These are phyloP conservation scores for Neopestalotiopsis rosae DNA, from an alignment of 2,329 filamentous ascomycete genomes.

Conservation along the genomic window DNA sequence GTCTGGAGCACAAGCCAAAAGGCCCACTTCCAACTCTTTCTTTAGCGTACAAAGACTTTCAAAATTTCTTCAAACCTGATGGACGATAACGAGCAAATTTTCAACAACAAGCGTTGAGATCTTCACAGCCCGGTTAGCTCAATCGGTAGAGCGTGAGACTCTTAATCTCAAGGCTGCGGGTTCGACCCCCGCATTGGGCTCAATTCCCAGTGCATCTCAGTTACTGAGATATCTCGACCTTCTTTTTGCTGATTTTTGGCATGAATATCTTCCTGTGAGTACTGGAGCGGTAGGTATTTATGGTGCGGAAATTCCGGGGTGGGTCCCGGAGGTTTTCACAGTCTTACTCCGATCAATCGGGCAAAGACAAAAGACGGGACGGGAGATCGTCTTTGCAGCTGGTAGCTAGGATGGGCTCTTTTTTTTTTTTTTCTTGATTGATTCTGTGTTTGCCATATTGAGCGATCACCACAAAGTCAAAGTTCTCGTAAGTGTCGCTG, in stretches of 20 bases:
- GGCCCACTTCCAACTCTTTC: background rate
- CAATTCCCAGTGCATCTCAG: conserved; percentile 43
- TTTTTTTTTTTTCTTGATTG: background rate
- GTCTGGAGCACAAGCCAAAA: background rate
- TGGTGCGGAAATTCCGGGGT: too few species aligned
- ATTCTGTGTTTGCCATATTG: background rate
- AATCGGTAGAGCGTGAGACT: conserved; percentile 76
- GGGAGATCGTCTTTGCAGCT: background rate
- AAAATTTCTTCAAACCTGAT: too few species aligned
- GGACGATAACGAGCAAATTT: too few species aligned
- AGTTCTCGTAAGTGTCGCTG: background rate
- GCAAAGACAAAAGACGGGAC: too few species aligned
- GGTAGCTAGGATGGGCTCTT: background rate
- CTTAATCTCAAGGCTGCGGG: conserved; percentile 48
- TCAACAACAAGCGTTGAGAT: background rate
- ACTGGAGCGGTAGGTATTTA: too few species aligned
- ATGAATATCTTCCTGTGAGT: too few species aligned
- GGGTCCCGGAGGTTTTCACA: background rate
- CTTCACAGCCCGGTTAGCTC: conserved; percentile 58
- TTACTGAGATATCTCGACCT: background rate
- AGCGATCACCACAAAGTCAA: too few species aligned
- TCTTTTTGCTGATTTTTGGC: background rate
- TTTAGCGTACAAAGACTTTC: background rate
- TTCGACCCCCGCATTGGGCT: conserved; percentile 56
- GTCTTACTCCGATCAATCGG: background rate